A percentile compares a stretch with the other conserved stretches of the same genome.
Evolutionary conservation across 192 early-diverging fungal genomes (phyloP).

Genomic region (Coemansia sp.): DNA sequence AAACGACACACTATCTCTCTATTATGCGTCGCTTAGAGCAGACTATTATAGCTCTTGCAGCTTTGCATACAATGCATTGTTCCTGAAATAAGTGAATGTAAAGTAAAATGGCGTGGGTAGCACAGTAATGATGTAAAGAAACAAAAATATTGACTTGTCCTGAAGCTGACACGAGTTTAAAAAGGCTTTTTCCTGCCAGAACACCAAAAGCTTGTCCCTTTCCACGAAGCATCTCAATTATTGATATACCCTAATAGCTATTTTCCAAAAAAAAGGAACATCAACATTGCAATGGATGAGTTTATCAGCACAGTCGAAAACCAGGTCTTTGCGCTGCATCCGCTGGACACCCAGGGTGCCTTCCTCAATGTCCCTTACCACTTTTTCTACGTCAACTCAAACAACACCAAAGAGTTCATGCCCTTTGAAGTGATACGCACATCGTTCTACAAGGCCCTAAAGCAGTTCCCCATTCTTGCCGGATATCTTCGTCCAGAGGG

Average conservation of each 20-base stretch:
- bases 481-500: constrained; percentile 25
- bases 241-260: too few relatives aligned
- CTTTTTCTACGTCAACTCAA: constrained; percentile 39
- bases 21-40: too few relatives aligned
- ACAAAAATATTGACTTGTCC: too few relatives aligned
- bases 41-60: too few relatives aligned
- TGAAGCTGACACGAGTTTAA: too few relatives aligned
- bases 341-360: constrained; percentile 49
- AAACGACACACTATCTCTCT: too few relatives aligned
- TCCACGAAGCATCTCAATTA: too few relatives aligned
- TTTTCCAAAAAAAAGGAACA: too few relatives aligned
- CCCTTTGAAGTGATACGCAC: constrained; percentile 21
- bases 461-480: constrained; percentile 33
- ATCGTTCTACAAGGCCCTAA: constrained; percentile 40
- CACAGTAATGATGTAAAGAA: not conserved
- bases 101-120: not conserved
- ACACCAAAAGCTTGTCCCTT: too few relatives aligned
- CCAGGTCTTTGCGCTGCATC: constrained; percentile 37
- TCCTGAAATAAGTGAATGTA: too few relatives aligned
- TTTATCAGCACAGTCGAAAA: constrained; percentile 40
- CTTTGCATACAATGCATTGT: too few relatives aligned
- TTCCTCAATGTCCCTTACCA: constrained; percentile 50
- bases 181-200: too few relatives aligned
- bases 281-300: constrained; percentile 34
- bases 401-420: constrained; percentile 37